Evolutionary conservation across 139 green algal genomes (phyloP).

Genomic region (Coccomyxa sp.): DNA sequence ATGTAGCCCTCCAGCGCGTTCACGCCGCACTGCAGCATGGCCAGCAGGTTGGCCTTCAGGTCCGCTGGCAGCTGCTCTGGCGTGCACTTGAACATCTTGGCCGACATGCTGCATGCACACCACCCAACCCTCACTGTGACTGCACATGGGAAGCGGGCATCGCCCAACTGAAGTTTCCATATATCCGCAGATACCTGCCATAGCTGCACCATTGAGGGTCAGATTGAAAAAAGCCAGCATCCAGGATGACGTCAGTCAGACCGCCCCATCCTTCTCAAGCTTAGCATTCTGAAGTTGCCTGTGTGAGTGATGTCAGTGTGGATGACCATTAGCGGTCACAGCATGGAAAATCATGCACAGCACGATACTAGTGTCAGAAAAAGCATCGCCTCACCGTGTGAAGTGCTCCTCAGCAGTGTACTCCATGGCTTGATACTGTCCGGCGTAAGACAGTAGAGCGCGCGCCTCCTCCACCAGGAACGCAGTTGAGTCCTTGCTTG

Average conservation of each 20-base stretch:
- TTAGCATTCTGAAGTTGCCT: too few species aligned
- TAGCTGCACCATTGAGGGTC: background rate
- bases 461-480: slow-evolving; percentile 29
- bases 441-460: slow-evolving; percentile 25
- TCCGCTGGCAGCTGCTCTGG: slow-evolving; percentile 65
- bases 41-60: slow-evolving; percentile 34
- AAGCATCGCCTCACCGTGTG: background rate
- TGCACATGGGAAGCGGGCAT: background rate
- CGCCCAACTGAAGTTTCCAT: background rate
- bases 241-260: too few species aligned
- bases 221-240: too few species aligned
- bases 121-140: too few species aligned
- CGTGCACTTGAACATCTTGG: slow-evolving; percentile 80
- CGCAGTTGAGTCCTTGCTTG: background rate
- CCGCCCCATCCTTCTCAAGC: too few species aligned
- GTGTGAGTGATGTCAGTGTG: too few species aligned
- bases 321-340: too few species aligned
- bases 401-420: slow-evolving; percentile 31
- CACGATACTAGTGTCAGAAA: too few species aligned
- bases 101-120: slow-evolving; percentile 35
- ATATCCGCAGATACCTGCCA: background rate
- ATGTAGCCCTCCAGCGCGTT: slow-evolving; percentile 64
- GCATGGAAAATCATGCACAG: too few species aligned
- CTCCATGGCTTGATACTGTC: slow-evolving; percentile 8
- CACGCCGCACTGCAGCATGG: slow-evolving; percentile 18